These are phyloP conservation scores for Lantana camara DNA, from an alignment of 257 asterid species.

Conservation along the genomic window DNA sequence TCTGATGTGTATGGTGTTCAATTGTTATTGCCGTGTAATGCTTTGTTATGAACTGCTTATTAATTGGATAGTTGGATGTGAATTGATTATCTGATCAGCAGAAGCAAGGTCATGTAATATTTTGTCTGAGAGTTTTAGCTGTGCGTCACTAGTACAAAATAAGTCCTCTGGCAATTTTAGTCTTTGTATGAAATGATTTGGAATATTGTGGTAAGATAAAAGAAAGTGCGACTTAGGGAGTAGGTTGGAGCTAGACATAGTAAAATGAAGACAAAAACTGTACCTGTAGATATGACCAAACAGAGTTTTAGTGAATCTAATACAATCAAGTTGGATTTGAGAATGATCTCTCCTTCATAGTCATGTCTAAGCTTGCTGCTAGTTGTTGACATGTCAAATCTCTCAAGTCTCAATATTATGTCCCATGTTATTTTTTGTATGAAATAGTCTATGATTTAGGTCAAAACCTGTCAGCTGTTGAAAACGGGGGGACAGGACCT, in stretches of 20 bases:
- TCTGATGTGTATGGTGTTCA: conserved; percentile 2
- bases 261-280: not conserved
- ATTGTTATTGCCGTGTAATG: not conserved
- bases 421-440: not conserved
- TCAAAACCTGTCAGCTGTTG: conserved; percentile 5
- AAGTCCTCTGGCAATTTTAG: not conserved
- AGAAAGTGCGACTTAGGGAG: not conserved
- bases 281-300: conserved; percentile 10
- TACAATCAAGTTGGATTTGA: conserved; percentile 2
- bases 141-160: not conserved
- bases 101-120: not conserved
- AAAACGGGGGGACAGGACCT: not conserved
- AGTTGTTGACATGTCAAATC: not conserved
- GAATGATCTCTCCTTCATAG: not conserved
- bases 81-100: not conserved
- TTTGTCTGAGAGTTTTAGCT: conserved; percentile 8
- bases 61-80: not conserved
- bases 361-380: conserved; percentile 15
- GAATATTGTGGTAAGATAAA: conserved; percentile 16
- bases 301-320: not conserved
- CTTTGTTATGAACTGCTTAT: not conserved
- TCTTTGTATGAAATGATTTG: not conserved
- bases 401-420: conserved; percentile 3
- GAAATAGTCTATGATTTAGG: conserved; percentile 1
- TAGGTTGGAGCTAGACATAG: conserved; percentile 8